phyloP scores from a whole-genome alignment of 2,329 filamentous ascomycete species.

The Colletotrichum phormii region DNA sequence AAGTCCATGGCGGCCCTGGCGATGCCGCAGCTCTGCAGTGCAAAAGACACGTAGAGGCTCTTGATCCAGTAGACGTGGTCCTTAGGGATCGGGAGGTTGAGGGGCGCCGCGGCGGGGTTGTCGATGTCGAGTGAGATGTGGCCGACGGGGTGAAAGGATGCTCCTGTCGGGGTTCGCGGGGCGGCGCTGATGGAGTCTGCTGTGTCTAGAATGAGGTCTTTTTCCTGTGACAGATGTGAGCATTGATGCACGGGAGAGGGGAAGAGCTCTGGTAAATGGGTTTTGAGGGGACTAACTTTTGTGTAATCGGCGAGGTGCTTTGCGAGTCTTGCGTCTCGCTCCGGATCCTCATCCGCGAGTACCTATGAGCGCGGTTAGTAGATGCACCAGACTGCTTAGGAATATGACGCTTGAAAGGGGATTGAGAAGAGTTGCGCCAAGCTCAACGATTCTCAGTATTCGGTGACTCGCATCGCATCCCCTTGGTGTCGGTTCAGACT shows the following conservation, averaged over 20 bases:
- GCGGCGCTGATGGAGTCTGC: conserved; percentile 22
- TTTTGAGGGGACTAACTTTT: conserved; percentile 15
- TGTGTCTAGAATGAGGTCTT: conserved; percentile 36
- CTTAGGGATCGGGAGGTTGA: conserved; percentile 38
- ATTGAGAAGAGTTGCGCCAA: neutral
- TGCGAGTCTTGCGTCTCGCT: conserved; percentile 35
- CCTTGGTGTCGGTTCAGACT: neutral
- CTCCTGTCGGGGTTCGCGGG: conserved; percentile 14
- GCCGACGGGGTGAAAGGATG: conserved; percentile 44
- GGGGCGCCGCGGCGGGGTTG: conserved; percentile 9
- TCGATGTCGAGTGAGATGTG: conserved; percentile 45
- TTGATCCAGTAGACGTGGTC: conserved; percentile 45
- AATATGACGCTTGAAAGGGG: neutral
- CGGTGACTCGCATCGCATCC: neutral
- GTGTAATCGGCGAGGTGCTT: conserved; percentile 40
- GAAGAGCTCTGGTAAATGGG: too few relatives aligned
- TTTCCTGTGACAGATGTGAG: conserved; percentile 33
- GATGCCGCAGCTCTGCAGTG: conserved; percentile 42
- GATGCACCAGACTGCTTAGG: neutral
- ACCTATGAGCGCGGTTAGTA: conserved; percentile 30
- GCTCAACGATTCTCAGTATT: too few relatives aligned
- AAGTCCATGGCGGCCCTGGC: conserved; percentile 45
- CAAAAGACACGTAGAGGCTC: conserved; percentile 42
- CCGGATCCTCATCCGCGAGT: conserved; percentile 26
- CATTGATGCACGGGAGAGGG: neutral